Percentiles rank a stretch among this genome's conserved stretches.
Evolutionary conservation across 768 basidiomycete species (phyloP).

Genomic region (Tylopilus intermedius): DNA sequence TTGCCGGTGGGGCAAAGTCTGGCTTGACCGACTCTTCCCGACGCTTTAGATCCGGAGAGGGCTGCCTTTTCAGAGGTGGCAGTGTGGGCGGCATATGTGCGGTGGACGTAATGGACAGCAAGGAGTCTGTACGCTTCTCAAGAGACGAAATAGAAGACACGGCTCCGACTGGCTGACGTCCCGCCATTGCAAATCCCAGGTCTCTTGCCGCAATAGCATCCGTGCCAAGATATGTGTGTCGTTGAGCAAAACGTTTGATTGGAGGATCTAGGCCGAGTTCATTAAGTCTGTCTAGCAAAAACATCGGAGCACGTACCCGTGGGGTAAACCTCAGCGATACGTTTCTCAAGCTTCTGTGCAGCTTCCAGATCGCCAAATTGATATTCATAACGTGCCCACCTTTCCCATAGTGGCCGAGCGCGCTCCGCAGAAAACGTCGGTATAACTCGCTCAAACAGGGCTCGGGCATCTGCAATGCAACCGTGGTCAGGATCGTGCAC

Average conservation of each 20-base stretch:
- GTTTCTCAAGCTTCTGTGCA: conserved; percentile 81
- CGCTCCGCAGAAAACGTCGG: conserved; percentile 70
- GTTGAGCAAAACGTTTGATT: conserved; percentile 86
- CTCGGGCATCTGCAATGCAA: conserved; percentile 73
- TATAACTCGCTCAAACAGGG: conserved; percentile 89
- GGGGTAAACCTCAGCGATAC: conserved; percentile 84
- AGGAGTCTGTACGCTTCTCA: conserved; percentile 35
- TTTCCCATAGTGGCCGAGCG: conserved; percentile 87
- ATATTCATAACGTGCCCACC: conserved; percentile 94
- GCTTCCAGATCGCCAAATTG: conserved; percentile 90
- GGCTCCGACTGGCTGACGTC: conserved; percentile 22
- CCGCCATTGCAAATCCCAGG: conserved; percentile 68
- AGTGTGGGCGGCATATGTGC: conserved; percentile 23
- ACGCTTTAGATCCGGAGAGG: conserved; percentile 35
- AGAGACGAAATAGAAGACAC: conserved; percentile 20
- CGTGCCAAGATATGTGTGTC: conserved; percentile 65
- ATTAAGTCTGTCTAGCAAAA: not conserved
- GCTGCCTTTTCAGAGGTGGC: conserved; percentile 27
- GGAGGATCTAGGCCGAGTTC: conserved; percentile 58
- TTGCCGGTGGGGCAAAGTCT: conserved; percentile 37
- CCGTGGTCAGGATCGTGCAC: conserved; percentile 6
- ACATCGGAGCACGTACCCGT: conserved; percentile 48
- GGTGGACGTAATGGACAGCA: conserved; percentile 29
- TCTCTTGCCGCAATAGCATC: conserved; percentile 89
- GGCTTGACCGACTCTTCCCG: conserved; percentile 40